phyloP scores from a whole-genome alignment of 148 eudicot genomes.

The Vaccinium myrtillus region DNA sequence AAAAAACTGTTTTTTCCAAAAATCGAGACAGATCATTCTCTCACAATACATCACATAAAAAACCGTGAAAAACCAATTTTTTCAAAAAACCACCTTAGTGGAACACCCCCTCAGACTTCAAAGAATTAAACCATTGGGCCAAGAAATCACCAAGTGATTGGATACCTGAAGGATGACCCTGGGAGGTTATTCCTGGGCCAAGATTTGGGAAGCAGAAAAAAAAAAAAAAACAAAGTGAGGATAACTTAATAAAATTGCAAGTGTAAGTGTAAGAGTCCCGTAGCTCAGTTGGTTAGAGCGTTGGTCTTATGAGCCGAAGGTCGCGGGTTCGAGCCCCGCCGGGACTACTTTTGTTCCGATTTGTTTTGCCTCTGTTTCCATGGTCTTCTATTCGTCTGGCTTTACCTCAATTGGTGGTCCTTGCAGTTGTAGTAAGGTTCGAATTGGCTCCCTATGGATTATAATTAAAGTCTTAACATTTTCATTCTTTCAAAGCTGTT shows the following conservation, averaged over 20 bases:
- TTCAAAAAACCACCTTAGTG: no score
- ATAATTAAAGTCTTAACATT: neutral
- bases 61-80: no score
- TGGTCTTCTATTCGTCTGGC: no score
- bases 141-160: neutral
- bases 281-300: slow-evolving; percentile 99
- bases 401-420: no score
- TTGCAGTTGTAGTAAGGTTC: no score
- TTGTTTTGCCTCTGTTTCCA: neutral
- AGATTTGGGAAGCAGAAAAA: neutral
- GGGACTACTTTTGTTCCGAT: slow-evolving; percentile 41
- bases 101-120: no score
- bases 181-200: neutral
- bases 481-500: no score
- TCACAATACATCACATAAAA: no score
- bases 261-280: slow-evolving; percentile 43
- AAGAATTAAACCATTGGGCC: neutral
- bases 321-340: slow-evolving; percentile 99
- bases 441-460: no score
- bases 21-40: no score
- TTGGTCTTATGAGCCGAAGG: slow-evolving; percentile 99
- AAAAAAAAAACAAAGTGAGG: no score
- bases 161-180: neutral
- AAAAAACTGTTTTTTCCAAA: no score
- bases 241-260: neutral